Conservation (phyloP, 163 green algal species). For the Chlamydomonas reinhardtii region DNA sequence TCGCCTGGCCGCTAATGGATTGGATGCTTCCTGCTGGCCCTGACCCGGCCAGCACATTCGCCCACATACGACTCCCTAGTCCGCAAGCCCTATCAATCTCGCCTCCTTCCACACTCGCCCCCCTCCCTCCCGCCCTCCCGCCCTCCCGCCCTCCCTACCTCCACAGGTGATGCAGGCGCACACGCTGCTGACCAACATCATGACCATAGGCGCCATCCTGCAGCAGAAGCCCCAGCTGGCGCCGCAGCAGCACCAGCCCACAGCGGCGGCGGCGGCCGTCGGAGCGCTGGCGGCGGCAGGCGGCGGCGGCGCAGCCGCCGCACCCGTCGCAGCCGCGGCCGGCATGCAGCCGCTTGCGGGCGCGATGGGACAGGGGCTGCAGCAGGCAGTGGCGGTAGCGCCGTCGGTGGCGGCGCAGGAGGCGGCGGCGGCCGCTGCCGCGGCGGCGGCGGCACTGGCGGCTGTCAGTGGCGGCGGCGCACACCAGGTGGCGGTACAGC, state of each 20-base stretch:
- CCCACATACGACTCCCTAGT: no score
- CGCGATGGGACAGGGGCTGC: no score
- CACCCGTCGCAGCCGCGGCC: no score
- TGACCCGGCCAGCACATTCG: no score
- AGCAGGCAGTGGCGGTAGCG: no score
- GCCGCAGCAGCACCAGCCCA: slow-evolving; percentile 4
- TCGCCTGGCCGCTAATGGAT: no score
- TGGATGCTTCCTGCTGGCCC: no score
- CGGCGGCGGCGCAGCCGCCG: background rate
- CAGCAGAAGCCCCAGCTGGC: slow-evolving; percentile 46
- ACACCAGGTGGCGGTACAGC: slow-evolving; percentile 18
- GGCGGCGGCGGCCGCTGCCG: background rate
- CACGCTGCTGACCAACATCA: slow-evolving; percentile 45
- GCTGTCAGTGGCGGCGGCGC: background rate
- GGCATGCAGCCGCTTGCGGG: no score
- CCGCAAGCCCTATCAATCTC: no score
- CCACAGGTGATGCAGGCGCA: slow-evolving; percentile 45
- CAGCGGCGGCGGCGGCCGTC: background rate
- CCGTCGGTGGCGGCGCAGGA: no score
- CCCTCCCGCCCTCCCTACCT: background rate
- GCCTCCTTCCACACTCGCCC: background rate
- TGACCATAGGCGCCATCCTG: slow-evolving; percentile 44
- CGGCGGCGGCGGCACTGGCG: background rate
- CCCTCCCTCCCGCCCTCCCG: background rate
- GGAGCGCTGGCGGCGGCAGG: background rate